These are phyloP conservation scores for Plasmodium knowlesi DNA, from an alignment of 169 alveolate genomes.

Conservation along the genomic window DNA sequence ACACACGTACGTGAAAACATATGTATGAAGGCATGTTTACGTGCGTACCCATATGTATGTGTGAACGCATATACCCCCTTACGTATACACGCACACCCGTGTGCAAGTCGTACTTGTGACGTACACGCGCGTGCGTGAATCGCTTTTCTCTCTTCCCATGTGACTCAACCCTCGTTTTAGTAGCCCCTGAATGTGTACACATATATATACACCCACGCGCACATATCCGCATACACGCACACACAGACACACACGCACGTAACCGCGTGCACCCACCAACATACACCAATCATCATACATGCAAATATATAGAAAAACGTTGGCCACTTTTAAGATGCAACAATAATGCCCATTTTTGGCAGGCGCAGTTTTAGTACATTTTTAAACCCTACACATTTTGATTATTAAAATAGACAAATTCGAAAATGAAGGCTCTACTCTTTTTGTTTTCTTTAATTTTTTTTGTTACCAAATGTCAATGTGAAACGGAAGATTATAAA, in stretches of 20 bases:
- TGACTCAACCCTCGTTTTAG: neutral
- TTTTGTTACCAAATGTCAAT: constrained; percentile 12
- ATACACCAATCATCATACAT: neutral
- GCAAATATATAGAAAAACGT: neutral
- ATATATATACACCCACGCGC: neutral
- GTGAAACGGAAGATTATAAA: constrained; percentile 23
- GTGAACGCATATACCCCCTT: neutral
- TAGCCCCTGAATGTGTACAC: neutral
- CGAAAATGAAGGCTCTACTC: constrained; percentile 36
- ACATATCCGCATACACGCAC: neutral
- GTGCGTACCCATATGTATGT: neutral
- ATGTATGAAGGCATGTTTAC: neutral
- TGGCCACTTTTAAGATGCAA: constrained; percentile 29
- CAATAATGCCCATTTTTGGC: constrained; percentile 20
- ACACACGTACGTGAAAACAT: neutral
- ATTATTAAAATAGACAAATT: constrained; percentile 8
- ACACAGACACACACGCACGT: neutral
- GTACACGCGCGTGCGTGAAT: neutral
- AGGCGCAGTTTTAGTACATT: neutral
- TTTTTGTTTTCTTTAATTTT: constrained; percentile 43
- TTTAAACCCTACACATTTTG: neutral
- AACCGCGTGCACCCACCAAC: neutral
- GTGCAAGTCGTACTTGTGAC: neutral
- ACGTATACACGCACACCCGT: neutral
- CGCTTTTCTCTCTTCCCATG: neutral